Evolutionary conservation across 2,329 filamentous ascomycete species (phyloP), one percentile per base, ranked within the genome.

Genomic region (Cladosporium sp.): DNA sequence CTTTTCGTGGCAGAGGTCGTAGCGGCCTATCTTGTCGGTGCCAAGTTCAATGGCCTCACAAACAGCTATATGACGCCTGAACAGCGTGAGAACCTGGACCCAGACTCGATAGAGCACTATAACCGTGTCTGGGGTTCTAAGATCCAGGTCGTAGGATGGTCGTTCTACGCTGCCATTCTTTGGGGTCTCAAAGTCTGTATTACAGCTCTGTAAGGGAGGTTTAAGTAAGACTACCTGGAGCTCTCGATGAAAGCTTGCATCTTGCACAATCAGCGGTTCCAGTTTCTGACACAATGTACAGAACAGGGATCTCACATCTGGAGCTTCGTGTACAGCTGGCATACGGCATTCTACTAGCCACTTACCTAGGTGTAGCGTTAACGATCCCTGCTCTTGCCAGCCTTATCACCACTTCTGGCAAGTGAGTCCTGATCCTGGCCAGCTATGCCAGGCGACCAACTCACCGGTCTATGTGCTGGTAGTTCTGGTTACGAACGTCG

Each of bases 101-200:
- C 24, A 18, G 30, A 49, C n/a, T 62, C 47, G 44, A 10, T 5
- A 26, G 59, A 62, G 36, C 32, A 62, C n/a, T 52, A 62, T n/a
- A 62, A 52, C 6, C 30, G 59, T 4, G 59, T 62, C 28, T 26
- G 28, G 59, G 59, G 44, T 4, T 62, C 59, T n/a, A 52, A 62
- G 32, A 52, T 62, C 28, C 59, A 62, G 21, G 44, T 62, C 11
- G 26, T 52, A 7, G 44, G 44, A 36, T 62, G 59, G 44, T 62
- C 59, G 4, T 62, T 52, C n/a, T 52, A 52, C 47, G 21, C 59
- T 24, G 59, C 59, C 15, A 62, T 62, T n/a, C 59, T 52, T 28
- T 52, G 59, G 59, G 28, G 59, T 10, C 30, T 62, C 44, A 52
- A 62, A 62, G 59, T 62, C n/a, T 62, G 59, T 32, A 18, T 62